phyloP scores from a whole-genome alignment of 2,329 filamentous ascomycete genomes.

The Talaromyces atroroseus region DNA sequence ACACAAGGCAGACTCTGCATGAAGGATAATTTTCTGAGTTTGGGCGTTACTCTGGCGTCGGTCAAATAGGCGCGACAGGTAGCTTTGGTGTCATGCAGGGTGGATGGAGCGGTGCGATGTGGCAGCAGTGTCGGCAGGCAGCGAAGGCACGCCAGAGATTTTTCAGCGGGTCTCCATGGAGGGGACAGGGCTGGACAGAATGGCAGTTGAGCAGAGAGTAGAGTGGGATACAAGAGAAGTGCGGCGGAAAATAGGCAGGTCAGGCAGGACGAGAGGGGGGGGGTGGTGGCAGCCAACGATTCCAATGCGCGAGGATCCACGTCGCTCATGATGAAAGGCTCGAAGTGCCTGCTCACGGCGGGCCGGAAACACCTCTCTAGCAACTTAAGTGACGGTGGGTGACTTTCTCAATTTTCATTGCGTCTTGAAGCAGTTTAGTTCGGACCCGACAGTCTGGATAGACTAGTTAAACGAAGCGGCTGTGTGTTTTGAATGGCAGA shows the following conservation, averaged over 20 bases:
- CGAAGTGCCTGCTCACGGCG: slow-evolving; percentile 4
- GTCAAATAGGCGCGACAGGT: slow-evolving; percentile 15
- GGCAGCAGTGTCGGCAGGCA: slow-evolving; percentile 4
- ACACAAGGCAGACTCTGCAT: slow-evolving; percentile 33
- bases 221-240: not conserved
- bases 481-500: slow-evolving; percentile 23
- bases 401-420: slow-evolving; percentile 11
- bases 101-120: slow-evolving; percentile 12
- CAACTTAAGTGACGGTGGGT: slow-evolving; percentile 7
- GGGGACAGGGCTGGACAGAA: slow-evolving; percentile 7
- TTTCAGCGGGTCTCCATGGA: slow-evolving; percentile 11
- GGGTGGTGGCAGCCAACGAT: slow-evolving; percentile 4
- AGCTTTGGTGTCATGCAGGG: slow-evolving; percentile 12
- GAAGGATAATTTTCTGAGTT: slow-evolving; percentile 12
- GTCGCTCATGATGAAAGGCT: slow-evolving; percentile 6
- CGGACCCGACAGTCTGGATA: slow-evolving; percentile 30
- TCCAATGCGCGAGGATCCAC: slow-evolving; percentile 3
- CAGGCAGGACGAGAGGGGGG: not conserved
- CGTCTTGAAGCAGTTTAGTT: slow-evolving; percentile 22
- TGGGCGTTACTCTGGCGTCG: slow-evolving; percentile 11
- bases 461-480: slow-evolving; percentile 28
- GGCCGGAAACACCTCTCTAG: slow-evolving; percentile 10
- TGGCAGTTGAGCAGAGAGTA: not conserved
- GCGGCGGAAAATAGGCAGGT: slow-evolving; percentile 6
- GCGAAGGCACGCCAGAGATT: slow-evolving; percentile 1